phyloP scores from a whole-genome alignment of 805 yeast species.

The Sungouiozyma intestinalis region DNA sequence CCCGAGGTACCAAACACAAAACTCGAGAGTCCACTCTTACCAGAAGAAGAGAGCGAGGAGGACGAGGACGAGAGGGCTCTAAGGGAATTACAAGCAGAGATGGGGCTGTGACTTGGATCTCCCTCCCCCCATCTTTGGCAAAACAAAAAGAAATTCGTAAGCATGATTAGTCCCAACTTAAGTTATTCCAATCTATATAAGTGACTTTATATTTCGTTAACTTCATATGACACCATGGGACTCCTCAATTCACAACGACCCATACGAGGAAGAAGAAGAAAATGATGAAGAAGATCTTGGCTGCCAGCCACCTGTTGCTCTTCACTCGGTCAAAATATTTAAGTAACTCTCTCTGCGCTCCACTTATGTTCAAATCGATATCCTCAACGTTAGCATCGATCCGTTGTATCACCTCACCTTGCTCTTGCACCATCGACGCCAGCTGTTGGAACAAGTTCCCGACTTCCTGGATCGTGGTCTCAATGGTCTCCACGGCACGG shows the following conservation, averaged over 20 bases:
- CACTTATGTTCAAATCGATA: constrained; percentile 75
- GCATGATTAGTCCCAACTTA: too few relatives aligned
- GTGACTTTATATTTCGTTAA: background rate
- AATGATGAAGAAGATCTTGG: constrained; percentile 80
- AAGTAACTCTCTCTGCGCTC: constrained; percentile 88
- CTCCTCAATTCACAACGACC: constrained; percentile 57
- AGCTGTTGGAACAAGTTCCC: constrained; percentile 90
- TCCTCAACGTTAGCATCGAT: constrained; percentile 94
- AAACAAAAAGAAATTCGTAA: too few relatives aligned
- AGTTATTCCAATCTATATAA: background rate
- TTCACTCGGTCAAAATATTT: constrained; percentile 83
- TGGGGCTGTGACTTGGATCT: constrained; percentile 51
- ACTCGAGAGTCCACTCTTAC: constrained; percentile 11
- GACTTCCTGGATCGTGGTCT: constrained; percentile 92
- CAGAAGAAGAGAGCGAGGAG: constrained; percentile 31
- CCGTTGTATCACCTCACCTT: constrained; percentile 90
- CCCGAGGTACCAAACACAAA: constrained; percentile 39
- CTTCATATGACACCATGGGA: background rate
- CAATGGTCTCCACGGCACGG: constrained; percentile 90
- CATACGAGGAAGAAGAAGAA: constrained; percentile 66
- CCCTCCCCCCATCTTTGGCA: too few relatives aligned
- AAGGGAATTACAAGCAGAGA: constrained; percentile 72
- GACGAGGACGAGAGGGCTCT: constrained; percentile 81
- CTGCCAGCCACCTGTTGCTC: constrained; percentile 85
- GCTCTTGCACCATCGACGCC: constrained; percentile 96